Evolutionary conservation across 2,329 filamentous ascomycete genomes (phyloP), one percentile per base, ranked within the genome.

Genomic region (Sphaerulina populicola): DNA sequence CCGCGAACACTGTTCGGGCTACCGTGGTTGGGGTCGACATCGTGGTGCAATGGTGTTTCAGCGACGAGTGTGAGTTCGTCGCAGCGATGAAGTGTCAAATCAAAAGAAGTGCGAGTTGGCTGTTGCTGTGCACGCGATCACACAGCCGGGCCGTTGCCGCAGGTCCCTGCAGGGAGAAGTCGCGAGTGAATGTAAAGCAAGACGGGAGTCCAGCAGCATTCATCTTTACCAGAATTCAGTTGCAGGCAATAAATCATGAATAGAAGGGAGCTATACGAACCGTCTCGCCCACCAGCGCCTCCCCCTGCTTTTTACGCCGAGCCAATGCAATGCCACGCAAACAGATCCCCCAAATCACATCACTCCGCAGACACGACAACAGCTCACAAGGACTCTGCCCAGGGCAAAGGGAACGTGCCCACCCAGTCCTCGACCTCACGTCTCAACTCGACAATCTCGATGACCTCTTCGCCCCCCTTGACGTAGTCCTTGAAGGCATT

Each of bases 351-450:
- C 23, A 4, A 27, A 7, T 27, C 23, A 27, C 23, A 27, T 27
- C 6, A 27, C 6, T 27, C 23, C 23, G 4, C 23, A 27, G 23
- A 27, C 36, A 30, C n/a, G 29, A 35, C 29, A 27, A n/a, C 46
- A 35, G 10, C 6, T n/a, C 45, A 49, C n/a, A 42, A 47, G 27
- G 27, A 47, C 44, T 54, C 52, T 10, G 52, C 47, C 84, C 84
- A 88, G 9, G 85, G 85, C 59, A 87, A 69, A 2, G 81, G 77
- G 64, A 87, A 88, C 1, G 83, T 86, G 46, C 83, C 80, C 9
- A 86, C 84, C 85, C 85, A 89, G 61, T 85, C 82, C 60, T 82
- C 79, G n/a, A 89, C 84, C 71, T 88, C 85, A 57, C 80, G 79
- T 59, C 81, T 77, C 60, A 89, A 71, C 71, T 86, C 81, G 18